A percentile compares a stretch with the other conserved stretches of the same genome.
phyloP scores from a whole-genome alignment of 495 filamentous ascomycete species.

The Parmelia sp. region DNA sequence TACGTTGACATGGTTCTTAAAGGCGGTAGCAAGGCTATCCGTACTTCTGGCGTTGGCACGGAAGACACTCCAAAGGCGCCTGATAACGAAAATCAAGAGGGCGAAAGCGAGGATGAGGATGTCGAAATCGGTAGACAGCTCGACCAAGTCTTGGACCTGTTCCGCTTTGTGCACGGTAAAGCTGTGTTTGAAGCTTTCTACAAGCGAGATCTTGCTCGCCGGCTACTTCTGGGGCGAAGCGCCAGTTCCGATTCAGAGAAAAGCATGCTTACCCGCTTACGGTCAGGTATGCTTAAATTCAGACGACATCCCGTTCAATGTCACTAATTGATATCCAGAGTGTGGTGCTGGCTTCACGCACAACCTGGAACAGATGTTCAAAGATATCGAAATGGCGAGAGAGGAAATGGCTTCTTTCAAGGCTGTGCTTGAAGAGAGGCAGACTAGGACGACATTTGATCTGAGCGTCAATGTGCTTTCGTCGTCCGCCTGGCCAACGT shows the following conservation, averaged over 20 bases:
- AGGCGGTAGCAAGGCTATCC: constrained; percentile 73
- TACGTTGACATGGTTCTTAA: constrained; percentile 88
- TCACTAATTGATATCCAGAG: constrained; percentile 44
- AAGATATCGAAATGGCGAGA: constrained; percentile 83
- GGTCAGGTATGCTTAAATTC: constrained; percentile 49
- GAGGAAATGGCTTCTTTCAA: constrained; percentile 81
- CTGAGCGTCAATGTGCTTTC: constrained; percentile 82
- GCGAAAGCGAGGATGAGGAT: constrained; percentile 68
- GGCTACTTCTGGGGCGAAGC: constrained; percentile 82
- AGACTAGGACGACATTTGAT: constrained; percentile 55
- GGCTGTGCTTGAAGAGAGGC: constrained; percentile 43
- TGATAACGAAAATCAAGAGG: constrained; percentile 49
- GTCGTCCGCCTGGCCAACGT: constrained; percentile 83
- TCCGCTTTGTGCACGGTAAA: constrained; percentile 95
- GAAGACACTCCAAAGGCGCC: constrained; percentile 8
- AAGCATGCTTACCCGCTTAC: constrained; percentile 86
- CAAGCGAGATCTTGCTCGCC: constrained; percentile 88
- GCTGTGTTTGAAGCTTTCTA: constrained; percentile 98
- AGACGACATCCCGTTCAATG: background rate
- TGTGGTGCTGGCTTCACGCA: constrained; percentile 91
- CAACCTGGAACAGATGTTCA: constrained; percentile 98
- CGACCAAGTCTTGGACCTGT: constrained; percentile 85
- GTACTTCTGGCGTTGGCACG: constrained; percentile 14
- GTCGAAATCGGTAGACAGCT: constrained; percentile 82
- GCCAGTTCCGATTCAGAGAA: constrained; percentile 92